Percentiles rank a stretch among this genome's conserved stretches.
Conservation (phyloP, 192 early-diverging fungal species). For the Coemansia sp. region DNA sequence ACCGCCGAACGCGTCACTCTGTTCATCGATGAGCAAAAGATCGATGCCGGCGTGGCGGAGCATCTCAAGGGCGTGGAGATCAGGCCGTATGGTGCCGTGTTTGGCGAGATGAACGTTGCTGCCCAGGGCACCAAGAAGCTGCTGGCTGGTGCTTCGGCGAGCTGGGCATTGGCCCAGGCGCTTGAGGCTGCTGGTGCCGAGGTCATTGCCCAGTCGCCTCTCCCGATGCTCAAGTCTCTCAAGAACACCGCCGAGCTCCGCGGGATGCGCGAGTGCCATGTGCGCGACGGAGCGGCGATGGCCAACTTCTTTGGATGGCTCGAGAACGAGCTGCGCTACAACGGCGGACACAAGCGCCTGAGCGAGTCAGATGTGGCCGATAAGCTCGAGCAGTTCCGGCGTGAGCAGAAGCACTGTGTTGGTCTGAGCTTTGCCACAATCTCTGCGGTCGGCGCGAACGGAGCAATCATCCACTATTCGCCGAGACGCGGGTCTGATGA, state of each 20-base stretch:
- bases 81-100: slow-evolving; percentile 72
- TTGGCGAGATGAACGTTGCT: slow-evolving; percentile 62
- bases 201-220: slow-evolving; percentile 58
- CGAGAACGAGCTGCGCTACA: slow-evolving; percentile 78
- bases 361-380: slow-evolving; percentile 85
- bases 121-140: slow-evolving; percentile 44
- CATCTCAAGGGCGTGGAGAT: slow-evolving; percentile 66
- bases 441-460: slow-evolving; percentile 93
- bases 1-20: slow-evolving; percentile 65
- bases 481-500: slow-evolving; percentile 79
- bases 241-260: slow-evolving; percentile 89
- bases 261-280: slow-evolving; percentile 89
- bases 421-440: slow-evolving; percentile 97
- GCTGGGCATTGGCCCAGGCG: slow-evolving; percentile 71
- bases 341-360: slow-evolving; percentile 55
- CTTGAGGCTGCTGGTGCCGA: slow-evolving; percentile 59
- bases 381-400: slow-evolving; percentile 74
- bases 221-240: slow-evolving; percentile 82
- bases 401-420: slow-evolving; percentile 74
- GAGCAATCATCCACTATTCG: slow-evolving; percentile 97
- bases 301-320: slow-evolving; percentile 91
- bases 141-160: slow-evolving; percentile 63
- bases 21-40: slow-evolving; percentile 73
- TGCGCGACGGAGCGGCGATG: slow-evolving; percentile 86
- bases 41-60: slow-evolving; percentile 56